Conservation (phyloP, 2,329 filamentous ascomycete genomes). For the Podosphaera fusca region DNA sequence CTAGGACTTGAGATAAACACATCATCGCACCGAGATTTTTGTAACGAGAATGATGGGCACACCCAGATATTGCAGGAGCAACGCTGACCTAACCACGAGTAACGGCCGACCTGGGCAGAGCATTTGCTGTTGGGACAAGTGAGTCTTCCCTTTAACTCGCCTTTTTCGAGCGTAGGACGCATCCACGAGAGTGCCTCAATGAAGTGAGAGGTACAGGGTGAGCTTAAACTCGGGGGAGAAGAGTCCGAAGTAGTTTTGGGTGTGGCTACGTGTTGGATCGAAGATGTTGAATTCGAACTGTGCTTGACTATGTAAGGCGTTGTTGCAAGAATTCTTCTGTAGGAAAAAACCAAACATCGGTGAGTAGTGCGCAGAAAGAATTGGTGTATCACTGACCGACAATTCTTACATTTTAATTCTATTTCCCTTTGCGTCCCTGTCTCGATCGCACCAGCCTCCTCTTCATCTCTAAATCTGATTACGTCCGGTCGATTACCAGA, state of each 20-base stretch:
- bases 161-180: slow-evolving; percentile 59
- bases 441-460: slow-evolving; percentile 6
- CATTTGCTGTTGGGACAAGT: slow-evolving; percentile 63
- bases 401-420: slow-evolving; percentile 76
- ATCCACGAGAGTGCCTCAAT: slow-evolving; percentile 91
- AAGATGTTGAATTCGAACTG: slow-evolving; percentile 9
- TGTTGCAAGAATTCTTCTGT: slow-evolving; percentile 31
- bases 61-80: slow-evolving; percentile 86
- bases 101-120: slow-evolving; percentile 65
- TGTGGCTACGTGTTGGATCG: slow-evolving; percentile 4
- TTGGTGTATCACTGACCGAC: slow-evolving; percentile 28
- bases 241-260: slow-evolving; percentile 10
- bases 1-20: slow-evolving; percentile 1
- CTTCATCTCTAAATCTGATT: slow-evolving; percentile 62
- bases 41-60: slow-evolving; percentile 70
- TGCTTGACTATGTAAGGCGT: slow-evolving; percentile 36
- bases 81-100: slow-evolving; percentile 86
- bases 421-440: slow-evolving; percentile 16
- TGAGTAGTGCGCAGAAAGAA: not conserved
- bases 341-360: not conserved
- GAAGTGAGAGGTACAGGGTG: slow-evolving; percentile 62
- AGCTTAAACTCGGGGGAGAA: slow-evolving; percentile 8
- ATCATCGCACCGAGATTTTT: slow-evolving; percentile 64
- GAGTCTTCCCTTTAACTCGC: slow-evolving; percentile 61
- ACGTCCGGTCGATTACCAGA: slow-evolving; percentile 57